Conservation (phyloP, 345 rosid genomes). For the Acer campestre region DNA sequence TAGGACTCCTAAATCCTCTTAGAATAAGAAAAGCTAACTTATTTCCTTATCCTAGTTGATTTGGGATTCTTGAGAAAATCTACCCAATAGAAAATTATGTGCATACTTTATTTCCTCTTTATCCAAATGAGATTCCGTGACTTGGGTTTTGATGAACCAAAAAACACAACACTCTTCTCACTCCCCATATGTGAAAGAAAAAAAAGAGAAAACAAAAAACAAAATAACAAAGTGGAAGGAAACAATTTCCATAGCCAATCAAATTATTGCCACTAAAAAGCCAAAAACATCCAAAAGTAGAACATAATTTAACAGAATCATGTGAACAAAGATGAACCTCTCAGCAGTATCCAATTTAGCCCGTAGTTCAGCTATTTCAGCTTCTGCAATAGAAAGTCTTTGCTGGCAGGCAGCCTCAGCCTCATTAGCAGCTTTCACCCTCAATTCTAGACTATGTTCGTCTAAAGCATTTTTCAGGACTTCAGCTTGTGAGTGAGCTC, state of each 20-base stretch:
- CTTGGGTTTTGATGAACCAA: no score
- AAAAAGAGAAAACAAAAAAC: not conserved
- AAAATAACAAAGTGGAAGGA: not conserved
- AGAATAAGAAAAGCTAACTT: no score
- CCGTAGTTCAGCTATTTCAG: conserved; percentile 81
- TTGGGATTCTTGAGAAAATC: no score
- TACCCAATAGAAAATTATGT: no score
- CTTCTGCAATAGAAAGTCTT: conserved; percentile 85
- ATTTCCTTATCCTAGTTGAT: no score
- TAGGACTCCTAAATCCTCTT: no score
- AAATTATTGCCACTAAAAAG: not conserved
- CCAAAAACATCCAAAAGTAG: not conserved
- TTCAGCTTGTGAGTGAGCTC: conserved; percentile 77
- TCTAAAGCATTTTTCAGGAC: conserved; percentile 67
- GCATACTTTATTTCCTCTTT: no score
- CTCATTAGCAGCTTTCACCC: conserved; percentile 96
- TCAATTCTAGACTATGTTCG: conserved; percentile 88
- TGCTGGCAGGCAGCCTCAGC: conserved; percentile 87
- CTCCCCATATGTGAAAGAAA: not conserved
- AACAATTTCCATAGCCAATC: not conserved
- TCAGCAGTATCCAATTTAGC: conserved; percentile 71
- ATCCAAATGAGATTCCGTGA: no score
- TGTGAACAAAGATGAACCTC: conserved; percentile 50
- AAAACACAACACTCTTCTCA: no score
- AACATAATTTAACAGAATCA: not conserved